phyloP scores from a whole-genome alignment of 257 asterid genomes.

The Plantago ovata region DNA sequence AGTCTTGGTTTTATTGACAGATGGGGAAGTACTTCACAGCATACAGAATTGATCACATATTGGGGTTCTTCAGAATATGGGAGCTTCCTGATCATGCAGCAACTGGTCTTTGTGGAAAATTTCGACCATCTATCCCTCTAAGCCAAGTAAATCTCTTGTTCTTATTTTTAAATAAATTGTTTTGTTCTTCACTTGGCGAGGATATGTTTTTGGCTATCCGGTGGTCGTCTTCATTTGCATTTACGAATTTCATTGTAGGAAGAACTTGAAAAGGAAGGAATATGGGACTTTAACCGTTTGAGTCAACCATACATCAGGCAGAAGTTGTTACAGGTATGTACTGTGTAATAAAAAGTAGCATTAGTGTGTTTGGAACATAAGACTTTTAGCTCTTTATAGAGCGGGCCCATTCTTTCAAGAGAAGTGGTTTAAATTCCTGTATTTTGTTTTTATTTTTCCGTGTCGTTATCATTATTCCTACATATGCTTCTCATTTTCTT shows the following conservation, averaged over 20 bases:
- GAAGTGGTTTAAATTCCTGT: not conserved
- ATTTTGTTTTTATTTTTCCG: not conserved
- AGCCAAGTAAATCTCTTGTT: constrained; percentile 52
- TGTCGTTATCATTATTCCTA: not conserved
- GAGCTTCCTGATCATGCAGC: constrained; percentile 95
- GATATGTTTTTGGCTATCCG: not conserved
- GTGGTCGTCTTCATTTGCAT: not conserved
- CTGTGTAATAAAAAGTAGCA: not conserved
- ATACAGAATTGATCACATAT: constrained; percentile 89
- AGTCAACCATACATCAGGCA: constrained; percentile 68
- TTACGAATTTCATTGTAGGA: constrained; percentile 43
- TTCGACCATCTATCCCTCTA: constrained; percentile 89
- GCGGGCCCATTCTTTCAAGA: not conserved
- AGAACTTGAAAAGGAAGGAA: constrained; percentile 90
- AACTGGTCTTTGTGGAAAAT: constrained; percentile 98
- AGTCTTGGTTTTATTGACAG: constrained; percentile 35
- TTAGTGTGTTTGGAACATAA: not conserved
- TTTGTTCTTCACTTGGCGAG: not conserved
- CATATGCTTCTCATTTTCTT: not conserved
- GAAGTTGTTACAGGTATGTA: constrained; percentile 51
- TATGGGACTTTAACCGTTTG: constrained; percentile 92
- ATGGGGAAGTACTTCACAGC: constrained; percentile 97
- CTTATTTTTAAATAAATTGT: constrained; percentile 2
- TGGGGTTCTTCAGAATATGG: constrained; percentile 97
- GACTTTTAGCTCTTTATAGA: not conserved